Conservation (phyloP, 768 basidiomycete genomes). For the Mycena rosella region DNA sequence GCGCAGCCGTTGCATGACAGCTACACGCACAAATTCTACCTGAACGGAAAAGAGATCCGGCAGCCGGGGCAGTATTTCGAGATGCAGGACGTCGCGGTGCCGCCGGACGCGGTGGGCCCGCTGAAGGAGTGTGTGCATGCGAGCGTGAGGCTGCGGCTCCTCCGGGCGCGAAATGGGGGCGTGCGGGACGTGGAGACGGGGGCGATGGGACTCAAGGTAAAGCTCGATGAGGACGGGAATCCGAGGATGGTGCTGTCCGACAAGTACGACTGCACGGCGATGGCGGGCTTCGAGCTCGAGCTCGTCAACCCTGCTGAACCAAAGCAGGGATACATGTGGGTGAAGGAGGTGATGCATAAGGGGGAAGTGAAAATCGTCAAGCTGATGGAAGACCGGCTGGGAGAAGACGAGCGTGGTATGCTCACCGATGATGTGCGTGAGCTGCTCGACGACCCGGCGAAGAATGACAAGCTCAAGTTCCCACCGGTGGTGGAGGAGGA, state of each 20-base stretch:
- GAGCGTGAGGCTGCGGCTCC: slow-evolving; percentile 8
- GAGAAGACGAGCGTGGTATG: neutral
- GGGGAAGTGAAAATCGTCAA: neutral
- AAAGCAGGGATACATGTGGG: slow-evolving; percentile 1
- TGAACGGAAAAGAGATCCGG: neutral
- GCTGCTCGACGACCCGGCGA: slow-evolving; percentile 6
- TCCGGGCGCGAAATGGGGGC: neutral
- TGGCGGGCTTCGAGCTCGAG: slow-evolving; percentile 1
- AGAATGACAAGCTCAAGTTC: neutral
- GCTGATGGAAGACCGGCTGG: slow-evolving; percentile 1
- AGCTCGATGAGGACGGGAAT: neutral
- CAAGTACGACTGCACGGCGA: slow-evolving; percentile 3
- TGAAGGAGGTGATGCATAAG: neutral
- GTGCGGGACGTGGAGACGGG: neutral
- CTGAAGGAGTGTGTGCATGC: slow-evolving; percentile 2
- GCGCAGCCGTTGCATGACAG: slow-evolving; percentile 9
- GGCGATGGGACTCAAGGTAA: neutral
- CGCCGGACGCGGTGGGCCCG: neutral
- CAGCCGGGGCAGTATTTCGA: slow-evolving; percentile 5
- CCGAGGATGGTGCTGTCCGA: neutral
- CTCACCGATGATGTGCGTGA: neutral
- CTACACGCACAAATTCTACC: neutral
- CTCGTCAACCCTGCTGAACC: neutral
- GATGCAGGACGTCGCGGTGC: neutral
- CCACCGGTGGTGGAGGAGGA: neutral